Evolutionary conservation across 2,329 filamentous ascomycete genomes (phyloP), one percentile per base, ranked within the genome.

Genomic region (Calonectria fujianensis): DNA sequence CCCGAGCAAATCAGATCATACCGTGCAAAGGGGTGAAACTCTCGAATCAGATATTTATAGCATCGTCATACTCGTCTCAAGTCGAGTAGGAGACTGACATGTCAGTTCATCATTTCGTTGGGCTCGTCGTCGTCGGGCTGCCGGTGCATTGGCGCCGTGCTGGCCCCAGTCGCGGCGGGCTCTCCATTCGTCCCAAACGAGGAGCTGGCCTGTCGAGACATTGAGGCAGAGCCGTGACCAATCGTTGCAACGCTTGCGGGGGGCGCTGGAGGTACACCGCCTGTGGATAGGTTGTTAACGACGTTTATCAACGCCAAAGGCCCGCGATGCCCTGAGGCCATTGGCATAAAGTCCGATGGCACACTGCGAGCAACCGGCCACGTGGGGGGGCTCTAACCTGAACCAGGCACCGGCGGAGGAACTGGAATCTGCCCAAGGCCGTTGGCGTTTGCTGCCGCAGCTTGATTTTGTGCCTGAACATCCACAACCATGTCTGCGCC

Each of bases 401-500:
- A 65, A 68, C 72, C 73, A 18, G 82, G 81, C 29, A 78, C 72
- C 29, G 82, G 78, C 65, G 83, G 82, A 14, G 82, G 82, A 39
- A 82, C 72, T 18, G 80, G 79, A 11, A 83, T 82, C 27, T 82
- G 82, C n/a, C 77, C 63, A 51, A 76, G 65, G 27, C 32, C 67
- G 14, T 74, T 52, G 76, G 51, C 73, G 51, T 80, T 74, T 20
- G 63, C 61, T 35, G 75, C 69, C n/a, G 64, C 73, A 35, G 59
- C 67, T n/a, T 80, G 76, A 39, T 83, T 82, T 27, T 82, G 82
- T 9, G 71, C 76, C 59, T 84, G 81, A 4, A 73, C 79, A 61
- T 87, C 85, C 4, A 86, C 79, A 5, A 81, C 80, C 85, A 86
- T 86, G 32, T 86, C 86, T 73, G 78, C 84, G 7, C 81, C 82